These are phyloP conservation scores for Ogataea paradorogensis DNA, from an alignment of 805 yeast genomes.

Conservation along the genomic window DNA sequence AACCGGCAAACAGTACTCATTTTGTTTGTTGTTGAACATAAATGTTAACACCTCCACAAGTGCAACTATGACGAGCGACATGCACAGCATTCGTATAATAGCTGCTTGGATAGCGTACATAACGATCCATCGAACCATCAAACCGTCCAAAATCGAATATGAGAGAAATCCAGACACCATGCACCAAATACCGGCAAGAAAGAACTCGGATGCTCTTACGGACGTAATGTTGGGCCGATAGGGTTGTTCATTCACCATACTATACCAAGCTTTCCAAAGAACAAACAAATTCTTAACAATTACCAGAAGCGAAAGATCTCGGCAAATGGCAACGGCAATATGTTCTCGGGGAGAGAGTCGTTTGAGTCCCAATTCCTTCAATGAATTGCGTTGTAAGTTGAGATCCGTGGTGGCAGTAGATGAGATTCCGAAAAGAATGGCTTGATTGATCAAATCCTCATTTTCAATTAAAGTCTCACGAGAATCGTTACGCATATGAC, in stretches of 20 bases:
- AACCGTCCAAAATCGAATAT: conserved; percentile 79
- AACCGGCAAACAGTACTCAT: conserved; percentile 71
- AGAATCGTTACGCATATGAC: conserved; percentile 9
- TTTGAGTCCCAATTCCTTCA: conserved; percentile 64
- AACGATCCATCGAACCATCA: conserved; percentile 92
- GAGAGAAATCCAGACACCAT: conserved; percentile 81
- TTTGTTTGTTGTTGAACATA: conserved; percentile 60
- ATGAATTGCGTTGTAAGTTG: conserved; percentile 28
- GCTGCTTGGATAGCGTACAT: conserved; percentile 87
- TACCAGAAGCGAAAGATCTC: conserved; percentile 62
- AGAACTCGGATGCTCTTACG: conserved; percentile 73
- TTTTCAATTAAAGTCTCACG: conserved; percentile 11
- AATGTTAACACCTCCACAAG: conserved; percentile 66
- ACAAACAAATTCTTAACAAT: conserved; percentile 28
- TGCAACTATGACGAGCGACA: conserved; percentile 70
- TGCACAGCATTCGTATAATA: conserved; percentile 77
- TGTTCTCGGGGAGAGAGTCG: conserved; percentile 76
- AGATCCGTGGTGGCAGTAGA: conserved; percentile 30
- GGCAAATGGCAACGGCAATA: conserved; percentile 68
- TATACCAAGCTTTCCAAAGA: conserved; percentile 29
- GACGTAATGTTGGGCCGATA: conserved; percentile 38
- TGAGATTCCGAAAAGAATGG: conserved; percentile 23
- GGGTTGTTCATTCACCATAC: conserved; percentile 19
- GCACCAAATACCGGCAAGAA: conserved; percentile 90
- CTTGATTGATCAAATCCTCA: conserved; percentile 18